Conservation (phyloP, 331 rosid species). For the Pyrus hybrid region DNA sequence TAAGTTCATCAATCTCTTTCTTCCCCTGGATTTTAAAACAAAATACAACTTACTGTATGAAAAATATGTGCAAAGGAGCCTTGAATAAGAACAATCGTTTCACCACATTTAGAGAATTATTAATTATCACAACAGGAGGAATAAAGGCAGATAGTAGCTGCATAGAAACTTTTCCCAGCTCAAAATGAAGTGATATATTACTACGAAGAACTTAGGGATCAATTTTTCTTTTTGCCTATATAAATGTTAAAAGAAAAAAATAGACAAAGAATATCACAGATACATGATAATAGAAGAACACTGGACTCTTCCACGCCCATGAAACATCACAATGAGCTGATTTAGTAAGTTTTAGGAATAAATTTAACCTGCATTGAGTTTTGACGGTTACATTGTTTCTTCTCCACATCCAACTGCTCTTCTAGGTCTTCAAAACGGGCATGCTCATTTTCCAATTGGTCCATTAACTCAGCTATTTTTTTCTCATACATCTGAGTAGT, state of each 20-base stretch:
- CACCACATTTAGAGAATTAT: not conserved
- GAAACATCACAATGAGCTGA: not conserved
- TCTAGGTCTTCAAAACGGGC: slow-evolving; percentile 20
- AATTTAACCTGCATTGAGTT: slow-evolving; percentile 35
- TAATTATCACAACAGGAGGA: not conserved
- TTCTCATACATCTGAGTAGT: slow-evolving; percentile 45
- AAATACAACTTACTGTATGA: not conserved
- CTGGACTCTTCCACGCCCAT: not conserved
- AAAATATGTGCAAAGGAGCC: not conserved
- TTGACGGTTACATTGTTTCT: slow-evolving; percentile 29
- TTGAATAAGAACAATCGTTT: not conserved
- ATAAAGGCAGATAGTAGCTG: not conserved
- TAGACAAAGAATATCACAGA: not conserved
- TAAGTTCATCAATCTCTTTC: slow-evolving; percentile 33
- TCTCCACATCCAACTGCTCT: slow-evolving; percentile 38
- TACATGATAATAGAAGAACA: not conserved
- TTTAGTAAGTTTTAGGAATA: not conserved
- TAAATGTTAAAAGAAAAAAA: not conserved
- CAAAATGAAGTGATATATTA: not conserved
- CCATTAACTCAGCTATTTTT: slow-evolving; percentile 31
- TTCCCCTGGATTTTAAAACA: slow-evolving; percentile 28
- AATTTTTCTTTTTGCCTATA: not conserved
- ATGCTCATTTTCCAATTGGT: slow-evolving; percentile 39
- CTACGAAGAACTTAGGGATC: not conserved
- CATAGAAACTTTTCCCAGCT: not conserved